These are phyloP conservation scores for Coriolopsis trogii DNA, from an alignment of 1,284 basidiomycete species.

Conservation along the genomic window DNA sequence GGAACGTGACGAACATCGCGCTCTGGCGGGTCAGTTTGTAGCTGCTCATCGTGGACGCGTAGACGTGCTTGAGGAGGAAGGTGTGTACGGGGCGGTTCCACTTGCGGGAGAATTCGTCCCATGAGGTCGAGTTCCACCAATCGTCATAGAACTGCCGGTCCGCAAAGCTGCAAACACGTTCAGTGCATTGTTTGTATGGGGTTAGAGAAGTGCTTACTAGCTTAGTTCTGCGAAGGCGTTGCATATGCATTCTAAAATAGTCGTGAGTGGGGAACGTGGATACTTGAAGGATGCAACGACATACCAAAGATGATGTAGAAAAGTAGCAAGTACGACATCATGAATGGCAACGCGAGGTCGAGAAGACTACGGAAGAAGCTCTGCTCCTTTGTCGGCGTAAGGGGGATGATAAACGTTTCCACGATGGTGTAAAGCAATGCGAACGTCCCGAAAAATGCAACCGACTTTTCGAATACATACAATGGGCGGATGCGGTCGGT, in stretches of 20 bases:
- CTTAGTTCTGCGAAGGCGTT: slow-evolving; percentile 94
- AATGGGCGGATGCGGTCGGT: slow-evolving; percentile 89
- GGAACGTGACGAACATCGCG: slow-evolving; percentile 92
- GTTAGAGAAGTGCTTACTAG: slow-evolving; percentile 52
- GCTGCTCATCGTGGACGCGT: slow-evolving; percentile 82
- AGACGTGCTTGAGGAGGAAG: slow-evolving; percentile 95
- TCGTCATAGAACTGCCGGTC: slow-evolving; percentile 98
- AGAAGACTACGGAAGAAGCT: slow-evolving; percentile 79
- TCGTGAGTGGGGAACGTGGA: slow-evolving; percentile 6
- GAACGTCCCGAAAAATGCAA: slow-evolving; percentile 96
- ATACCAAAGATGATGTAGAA: slow-evolving; percentile 85
- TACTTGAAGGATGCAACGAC: slow-evolving; percentile 29
- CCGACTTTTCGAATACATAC: slow-evolving; percentile 94
- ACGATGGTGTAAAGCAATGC: slow-evolving; percentile 90
- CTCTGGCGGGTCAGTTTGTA: slow-evolving; percentile 74
- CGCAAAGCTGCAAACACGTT: slow-evolving; percentile 67
- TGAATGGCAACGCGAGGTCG: slow-evolving; percentile 92
- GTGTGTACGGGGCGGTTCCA: slow-evolving; percentile 95
- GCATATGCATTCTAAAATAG: slow-evolving; percentile 82
- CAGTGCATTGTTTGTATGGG: background rate
- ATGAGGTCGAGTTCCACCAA: slow-evolving; percentile 97
- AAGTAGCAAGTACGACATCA: slow-evolving; percentile 79
- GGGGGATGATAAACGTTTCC: slow-evolving; percentile 91
- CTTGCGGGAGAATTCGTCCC: slow-evolving; percentile 96
- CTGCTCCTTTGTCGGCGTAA: slow-evolving; percentile 71